A percentile compares a stretch with the other conserved stretches of the same genome.
Conservation (phyloP, 2,329 filamentous ascomycete species). For the Arthrobotrys pseudoclavata region DNA sequence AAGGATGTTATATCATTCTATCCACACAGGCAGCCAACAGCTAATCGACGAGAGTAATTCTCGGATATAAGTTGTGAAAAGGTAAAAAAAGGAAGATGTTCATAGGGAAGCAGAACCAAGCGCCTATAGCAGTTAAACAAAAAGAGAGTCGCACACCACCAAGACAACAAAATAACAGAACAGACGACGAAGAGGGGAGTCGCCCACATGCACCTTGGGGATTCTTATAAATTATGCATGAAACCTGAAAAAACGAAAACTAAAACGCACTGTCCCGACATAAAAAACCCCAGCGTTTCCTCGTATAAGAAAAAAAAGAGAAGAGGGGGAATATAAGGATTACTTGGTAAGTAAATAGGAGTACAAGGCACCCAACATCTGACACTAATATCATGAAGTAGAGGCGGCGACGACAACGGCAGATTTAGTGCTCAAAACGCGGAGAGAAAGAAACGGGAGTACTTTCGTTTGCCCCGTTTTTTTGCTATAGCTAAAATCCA, state of each 20-base stretch:
- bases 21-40: slow-evolving; percentile 11
- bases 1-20: too few relatives aligned
- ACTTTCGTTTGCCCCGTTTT: slow-evolving; percentile 18
- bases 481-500: slow-evolving; percentile 22
- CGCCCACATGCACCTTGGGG: slow-evolving; percentile 38
- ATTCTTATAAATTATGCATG: slow-evolving; percentile 12
- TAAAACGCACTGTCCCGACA: slow-evolving; percentile 35
- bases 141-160: slow-evolving; percentile 15
- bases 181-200: background rate
- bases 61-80: slow-evolving; percentile 1
- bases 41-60: background rate
- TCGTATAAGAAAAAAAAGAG: slow-evolving; percentile 13
- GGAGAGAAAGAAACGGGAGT: slow-evolving; percentile 6
- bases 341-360: slow-evolving; percentile 16
- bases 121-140: slow-evolving; percentile 28
- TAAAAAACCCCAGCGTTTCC: slow-evolving; percentile 23
- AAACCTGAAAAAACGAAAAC: slow-evolving; percentile 22
- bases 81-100: background rate
- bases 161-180: slow-evolving; percentile 10
- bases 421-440: slow-evolving; percentile 1
- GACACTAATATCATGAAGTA: slow-evolving; percentile 19
- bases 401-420: background rate
- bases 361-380: slow-evolving; percentile 7
- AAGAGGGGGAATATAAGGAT: background rate
- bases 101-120: slow-evolving; percentile 26